Base-by-base conservation (phyloP, 495 filamentous ascomycete genomes). In the Penicillium longicatenatum region DNA sequence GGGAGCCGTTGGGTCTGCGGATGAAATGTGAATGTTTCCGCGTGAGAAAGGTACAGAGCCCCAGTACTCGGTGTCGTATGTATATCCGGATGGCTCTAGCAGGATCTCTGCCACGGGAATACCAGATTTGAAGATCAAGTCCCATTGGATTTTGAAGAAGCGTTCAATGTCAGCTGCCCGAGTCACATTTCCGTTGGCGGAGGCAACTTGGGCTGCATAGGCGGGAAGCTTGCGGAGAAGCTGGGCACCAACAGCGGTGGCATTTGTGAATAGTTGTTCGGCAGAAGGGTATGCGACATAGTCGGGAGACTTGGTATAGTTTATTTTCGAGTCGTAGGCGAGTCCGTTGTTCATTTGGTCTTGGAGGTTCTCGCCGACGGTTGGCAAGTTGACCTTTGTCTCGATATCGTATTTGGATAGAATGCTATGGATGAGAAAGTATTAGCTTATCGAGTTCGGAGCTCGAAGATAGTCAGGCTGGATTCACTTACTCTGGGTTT, bases 1-100 rank as follows among this genome's bases (percentile, higher is more conserved):
- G n/a, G 70, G 50, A 5, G 56, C 62, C 0, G 41, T 44, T 0
- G 75, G 57, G 45, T 80, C 67, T 7, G 70, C 37, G 9, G 74
- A 75, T 0, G 62, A 59, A 48, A 86, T 83, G 61, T 87, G 85
- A 49, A 86, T 76, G 39, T 64, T 81, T 5, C 85, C 85, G 10
- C 84, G 80, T 3, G 82, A 82, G 31, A 85, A 79, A 6, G 74
- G 74, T 22, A 75, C 65, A 50, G 72, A 65, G n/a, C 49, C 51
- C 79, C 78, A 82, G 64, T 75, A 79, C 33, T 75, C 71, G 4
- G 69, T 64, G 9, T 58, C 33, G 1, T 79, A 42, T 2, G 61
- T 39, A 17, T 56, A 46, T n/a, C 66, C 62, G 6, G 48, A 63
- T 2, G 69, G 65, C 42, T 69, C 62, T 21, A 77, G 47, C 6